Base-by-base conservation (phyloP, 2,329 filamentous ascomycete genomes). In the Falciphora oryzae region DNA sequence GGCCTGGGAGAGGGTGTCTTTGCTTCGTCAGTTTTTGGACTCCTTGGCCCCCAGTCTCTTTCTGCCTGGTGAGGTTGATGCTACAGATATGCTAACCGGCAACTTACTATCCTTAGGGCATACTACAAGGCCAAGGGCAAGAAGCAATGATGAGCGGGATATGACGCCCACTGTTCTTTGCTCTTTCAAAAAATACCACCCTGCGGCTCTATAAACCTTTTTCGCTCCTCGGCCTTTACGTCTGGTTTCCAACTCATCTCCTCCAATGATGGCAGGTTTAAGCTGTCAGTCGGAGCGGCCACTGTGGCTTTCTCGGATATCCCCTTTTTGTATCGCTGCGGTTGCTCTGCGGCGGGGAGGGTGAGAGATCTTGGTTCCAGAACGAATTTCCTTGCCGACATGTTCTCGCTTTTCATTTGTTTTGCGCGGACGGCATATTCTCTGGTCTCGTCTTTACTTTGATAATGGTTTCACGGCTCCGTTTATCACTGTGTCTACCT, bases 1-100 rank as follows among this genome's bases (percentile, higher is more conserved):
- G 82, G 81, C 28, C 75, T 78, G 18, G 76, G 79, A 1, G 81
- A 87, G 75, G 76, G 79, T 22, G 72, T 82, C 31, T 69, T 86
- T 59, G 32, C 63, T 10, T 31, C 38, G 58, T 63, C 7, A 58
- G 59, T 65, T 28, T n/a, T 38, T 58, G 13, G 4, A 27, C 18
- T 8, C 11, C 27, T 18, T 14, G 29, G 22, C 32, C n/a, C n/a
- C 31, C 29, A 27, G 5, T 59, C 10, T 10, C 29, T 28, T 35
- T 35, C 8, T n/a, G 10, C 25, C 16, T 8, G 28, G 18, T 32
- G 29, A 18, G 29, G 22, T 32, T 32, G 53, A 22, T 57, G 18
- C 5, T 7, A 16, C 4, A 53, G 8, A 8, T 4, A 57, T 57
- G 57, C 25, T 27, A n/a, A 27, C 57, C 38, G 35, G n/a, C 27